A percentile compares a stretch with the other conserved stretches of the same genome.
phyloP scores from a whole-genome alignment of 2,329 filamentous ascomycete genomes.

The Atkinsonella hypoxylon region DNA sequence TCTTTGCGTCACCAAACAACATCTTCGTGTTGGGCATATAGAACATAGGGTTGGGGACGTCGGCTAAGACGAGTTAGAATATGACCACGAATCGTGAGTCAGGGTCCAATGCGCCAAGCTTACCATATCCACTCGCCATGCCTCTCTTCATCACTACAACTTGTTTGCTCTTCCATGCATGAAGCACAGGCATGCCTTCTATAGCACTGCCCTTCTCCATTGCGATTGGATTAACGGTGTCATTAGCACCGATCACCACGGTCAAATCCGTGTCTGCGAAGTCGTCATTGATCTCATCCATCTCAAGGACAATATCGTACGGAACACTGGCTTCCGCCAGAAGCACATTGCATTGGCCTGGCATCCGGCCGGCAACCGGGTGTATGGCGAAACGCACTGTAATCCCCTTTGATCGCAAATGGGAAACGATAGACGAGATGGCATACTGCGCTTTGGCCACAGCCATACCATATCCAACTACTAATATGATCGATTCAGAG shows the following conservation, averaged over 20 bases:
- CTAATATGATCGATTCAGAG: constrained; percentile 76
- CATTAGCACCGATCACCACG: constrained; percentile 82
- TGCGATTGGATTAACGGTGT: constrained; percentile 85
- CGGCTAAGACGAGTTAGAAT: constrained; percentile 38
- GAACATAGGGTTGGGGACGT: constrained; percentile 90
- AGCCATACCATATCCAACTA: constrained; percentile 89
- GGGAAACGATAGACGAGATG: constrained; percentile 67
- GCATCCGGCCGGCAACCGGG: constrained; percentile 84
- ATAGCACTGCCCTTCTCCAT: constrained; percentile 74
- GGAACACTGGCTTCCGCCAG: constrained; percentile 80
- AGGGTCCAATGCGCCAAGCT: constrained; percentile 17
- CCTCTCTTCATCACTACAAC: constrained; percentile 89
- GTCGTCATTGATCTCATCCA: constrained; percentile 94
- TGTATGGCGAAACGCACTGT: constrained; percentile 85
- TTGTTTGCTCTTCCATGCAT: constrained; percentile 90
- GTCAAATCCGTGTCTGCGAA: constrained; percentile 77
- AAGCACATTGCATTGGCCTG: constrained; percentile 83
- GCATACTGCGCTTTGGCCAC: constrained; percentile 90
- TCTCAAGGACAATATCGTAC: constrained; percentile 86
- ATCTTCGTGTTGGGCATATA: constrained; percentile 83
- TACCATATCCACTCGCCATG: constrained; percentile 77
- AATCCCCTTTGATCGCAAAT: constrained; percentile 62
- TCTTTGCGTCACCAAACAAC: constrained; percentile 84
- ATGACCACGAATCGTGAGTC: neutral
- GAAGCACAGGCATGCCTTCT: constrained; percentile 83